A percentile compares a stretch with the other conserved stretches of the same genome.
These are phyloP conservation scores for Alternaria viburni DNA, from an alignment of 2,329 filamentous ascomycete genomes.

Conservation along the genomic window DNA sequence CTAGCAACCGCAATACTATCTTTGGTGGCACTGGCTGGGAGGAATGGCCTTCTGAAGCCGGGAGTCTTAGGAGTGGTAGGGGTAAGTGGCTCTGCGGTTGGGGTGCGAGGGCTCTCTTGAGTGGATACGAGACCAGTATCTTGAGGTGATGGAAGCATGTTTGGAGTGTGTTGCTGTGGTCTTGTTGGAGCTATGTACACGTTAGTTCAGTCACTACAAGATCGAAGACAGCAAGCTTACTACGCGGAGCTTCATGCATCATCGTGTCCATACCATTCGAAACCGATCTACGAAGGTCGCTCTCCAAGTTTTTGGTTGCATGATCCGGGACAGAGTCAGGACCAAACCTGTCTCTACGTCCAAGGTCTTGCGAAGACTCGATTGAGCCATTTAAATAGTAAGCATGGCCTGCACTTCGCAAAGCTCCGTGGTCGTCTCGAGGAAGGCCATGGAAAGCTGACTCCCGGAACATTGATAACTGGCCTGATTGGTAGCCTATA, in stretches of 20 bases:
- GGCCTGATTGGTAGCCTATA: neutral
- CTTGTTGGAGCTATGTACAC: neutral
- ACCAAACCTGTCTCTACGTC: neutral
- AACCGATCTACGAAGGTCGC: neutral
- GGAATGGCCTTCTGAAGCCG: constrained; percentile 15
- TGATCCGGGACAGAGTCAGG: neutral
- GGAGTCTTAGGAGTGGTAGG: neutral
- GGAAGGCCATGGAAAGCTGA: neutral
- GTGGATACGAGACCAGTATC: neutral
- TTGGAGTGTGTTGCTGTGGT: neutral
- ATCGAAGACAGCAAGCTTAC: neutral
- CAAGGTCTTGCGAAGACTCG: neutral
- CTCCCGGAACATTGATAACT: neutral
- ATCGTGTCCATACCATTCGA: neutral
- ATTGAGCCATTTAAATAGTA: neutral
- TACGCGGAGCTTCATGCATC: neutral
- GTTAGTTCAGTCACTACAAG: neutral
- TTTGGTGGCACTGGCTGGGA: constrained; percentile 7
- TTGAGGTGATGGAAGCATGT: neutral
- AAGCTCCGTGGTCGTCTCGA: neutral
- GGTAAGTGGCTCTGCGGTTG: neutral
- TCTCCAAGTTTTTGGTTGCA: neutral
- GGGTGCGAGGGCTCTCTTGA: constrained; percentile 1
- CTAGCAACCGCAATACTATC: neutral
- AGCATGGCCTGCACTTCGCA: neutral